Evolutionary conservation across 116 monocot genomes (phyloP).

Genomic region (Dioscorea cayenensis): DNA sequence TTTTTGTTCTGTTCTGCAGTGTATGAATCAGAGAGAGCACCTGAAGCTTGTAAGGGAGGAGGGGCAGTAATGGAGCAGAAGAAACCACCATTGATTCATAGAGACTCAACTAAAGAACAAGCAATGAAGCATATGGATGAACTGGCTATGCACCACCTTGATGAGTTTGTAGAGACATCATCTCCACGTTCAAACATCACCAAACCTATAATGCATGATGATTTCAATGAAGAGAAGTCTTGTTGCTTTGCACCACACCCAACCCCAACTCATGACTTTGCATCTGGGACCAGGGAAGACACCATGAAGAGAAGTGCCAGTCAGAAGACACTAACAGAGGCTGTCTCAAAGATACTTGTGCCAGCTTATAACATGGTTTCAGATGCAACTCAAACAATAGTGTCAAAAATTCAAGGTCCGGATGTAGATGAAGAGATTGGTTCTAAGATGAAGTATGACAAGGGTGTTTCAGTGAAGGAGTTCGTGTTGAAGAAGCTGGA

Average conservation of each 20-base stretch:
- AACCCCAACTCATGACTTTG: background rate
- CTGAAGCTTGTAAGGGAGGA: conserved; percentile 9
- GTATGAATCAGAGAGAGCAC: conserved; percentile 40
- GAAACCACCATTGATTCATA: background rate
- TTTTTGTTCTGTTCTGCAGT: conserved; percentile 11
- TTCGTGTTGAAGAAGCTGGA: conserved; percentile 55
- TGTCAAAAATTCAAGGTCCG: conserved; percentile 30
- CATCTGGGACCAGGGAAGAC: background rate
- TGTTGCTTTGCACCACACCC: background rate
- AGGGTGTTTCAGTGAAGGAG: conserved; percentile 41
- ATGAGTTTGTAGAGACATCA: conserved; percentile 22
- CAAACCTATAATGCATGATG: background rate
- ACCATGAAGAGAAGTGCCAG: background rate
- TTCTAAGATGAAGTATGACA: conserved; percentile 26
- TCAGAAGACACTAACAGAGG: conserved; percentile 14
- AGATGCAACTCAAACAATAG: conserved; percentile 22
- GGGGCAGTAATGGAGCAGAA: background rate
- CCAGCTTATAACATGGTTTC: conserved; percentile 32
- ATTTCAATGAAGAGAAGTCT: background rate
- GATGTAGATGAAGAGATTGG: background rate
- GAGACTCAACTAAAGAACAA: background rate
- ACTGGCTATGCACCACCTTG: conserved; percentile 9
- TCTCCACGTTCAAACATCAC: background rate
- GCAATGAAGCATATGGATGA: conserved; percentile 8
- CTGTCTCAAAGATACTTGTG: conserved; percentile 26